Base-by-base conservation (phyloP, 192 early-diverging fungal genomes). In the Entomortierella beljakovae region DNA sequence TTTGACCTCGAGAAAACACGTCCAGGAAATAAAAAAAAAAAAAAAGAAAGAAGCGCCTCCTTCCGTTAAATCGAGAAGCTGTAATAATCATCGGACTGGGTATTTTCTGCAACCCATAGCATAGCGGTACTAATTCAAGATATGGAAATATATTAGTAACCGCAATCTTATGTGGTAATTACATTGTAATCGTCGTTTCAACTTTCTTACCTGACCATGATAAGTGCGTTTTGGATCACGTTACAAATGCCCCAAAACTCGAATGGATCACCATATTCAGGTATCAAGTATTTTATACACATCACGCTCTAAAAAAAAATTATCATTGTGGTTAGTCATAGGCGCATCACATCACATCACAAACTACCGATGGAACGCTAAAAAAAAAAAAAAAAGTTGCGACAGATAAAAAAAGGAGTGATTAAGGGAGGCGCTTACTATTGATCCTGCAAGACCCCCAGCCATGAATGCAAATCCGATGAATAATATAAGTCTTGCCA, bases 381-480 rank as follows among this genome's bases (percentile, higher is more conserved):
- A n/a, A n/a, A n/a, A n/a, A n/a, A n/a, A n/a, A n/a, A n/a, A n/a
- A n/a, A n/a, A n/a, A n/a, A n/a, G n/a, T n/a, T n/a, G n/a, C n/a
- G n/a, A n/a, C n/a, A n/a, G n/a, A n/a, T n/a, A n/a, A 49, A 31
- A 49, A 16, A 11, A 20, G 16, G 7, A 13, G 20, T 20, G 35
- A 0, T 22, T 0, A 28, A 25, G n/a, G 0, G 1, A 26, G 6
- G 2, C 25, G 22, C 46, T 5, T 82, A 88, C 88, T 51, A 82
- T 48, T 31, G 88, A 86, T 58, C 88, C 86, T 20, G 86, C 88
- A 54, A 89, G 73, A n/a, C 88, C 88, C 61, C 85, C 85, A 16
- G 85, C 88, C 71, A 89, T 85, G 38, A 86, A 73, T 5, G 88
- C 85, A 68, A 89, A 89, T 13, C 88, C 88, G 23, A 88, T 57